Percentiles rank a stretch among this genome's conserved stretches.
These are phyloP conservation scores for Batrachochytrium dendrobatidis DNA, from an alignment of 371 early-diverging fungal genomes.

Conservation along the genomic window DNA sequence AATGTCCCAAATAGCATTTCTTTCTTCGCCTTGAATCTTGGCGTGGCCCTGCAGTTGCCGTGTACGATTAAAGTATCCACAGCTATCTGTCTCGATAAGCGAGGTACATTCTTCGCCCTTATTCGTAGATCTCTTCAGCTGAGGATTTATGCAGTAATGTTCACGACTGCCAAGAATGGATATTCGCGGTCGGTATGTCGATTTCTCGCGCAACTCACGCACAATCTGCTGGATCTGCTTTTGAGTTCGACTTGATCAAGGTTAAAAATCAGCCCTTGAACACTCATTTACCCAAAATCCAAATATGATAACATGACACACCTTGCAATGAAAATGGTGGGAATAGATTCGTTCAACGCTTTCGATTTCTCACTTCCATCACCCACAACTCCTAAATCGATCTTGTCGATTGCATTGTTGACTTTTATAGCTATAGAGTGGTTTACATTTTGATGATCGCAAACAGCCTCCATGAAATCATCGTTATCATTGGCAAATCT, in stretches of 20 bases:
- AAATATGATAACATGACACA: neutral
- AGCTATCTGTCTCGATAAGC: neutral
- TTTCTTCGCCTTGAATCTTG: neutral
- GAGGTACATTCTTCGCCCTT: constrained; percentile 13
- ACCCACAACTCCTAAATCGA: too few relatives aligned
- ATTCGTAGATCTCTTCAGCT: neutral
- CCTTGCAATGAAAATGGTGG: neutral
- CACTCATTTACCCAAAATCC: too few relatives aligned
- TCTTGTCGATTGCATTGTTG: too few relatives aligned
- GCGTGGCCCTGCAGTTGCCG: neutral
- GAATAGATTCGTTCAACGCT: too few relatives aligned
- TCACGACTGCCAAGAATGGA: constrained; percentile 21
- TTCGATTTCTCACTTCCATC: too few relatives aligned
- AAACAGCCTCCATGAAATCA: too few relatives aligned
- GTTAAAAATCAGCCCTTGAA: too few relatives aligned
- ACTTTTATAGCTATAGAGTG: too few relatives aligned
- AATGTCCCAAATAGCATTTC: constrained; percentile 35
- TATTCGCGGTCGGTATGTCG: constrained; percentile 13
- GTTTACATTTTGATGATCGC: too few relatives aligned
- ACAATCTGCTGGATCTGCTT: constrained; percentile 25
- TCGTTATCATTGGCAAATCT: too few relatives aligned
- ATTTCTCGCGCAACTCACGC: constrained; percentile 15
- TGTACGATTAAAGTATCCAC: neutral
- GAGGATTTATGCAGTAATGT: constrained; percentile 21
- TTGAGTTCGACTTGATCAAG: constrained; percentile 17